phyloP scores from a whole-genome alignment of 2,329 filamentous ascomycete genomes.

The Ascomycota sp. region DNA sequence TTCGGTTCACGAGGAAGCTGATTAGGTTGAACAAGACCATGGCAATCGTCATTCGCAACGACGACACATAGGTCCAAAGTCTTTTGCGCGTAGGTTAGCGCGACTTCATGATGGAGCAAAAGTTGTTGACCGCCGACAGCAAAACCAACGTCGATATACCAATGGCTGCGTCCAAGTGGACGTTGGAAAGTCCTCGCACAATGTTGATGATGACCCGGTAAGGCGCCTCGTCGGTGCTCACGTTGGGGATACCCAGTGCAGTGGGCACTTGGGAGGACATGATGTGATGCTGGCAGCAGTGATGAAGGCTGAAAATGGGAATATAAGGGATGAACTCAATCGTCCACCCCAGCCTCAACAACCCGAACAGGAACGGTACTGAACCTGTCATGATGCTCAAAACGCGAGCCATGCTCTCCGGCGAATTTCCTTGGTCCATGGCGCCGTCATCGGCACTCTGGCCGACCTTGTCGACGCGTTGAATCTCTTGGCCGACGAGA shows the following conservation, averaged over 20 bases:
- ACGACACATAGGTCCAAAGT: conserved; percentile 53
- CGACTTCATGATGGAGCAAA: conserved; percentile 38
- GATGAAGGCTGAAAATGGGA: conserved; percentile 28
- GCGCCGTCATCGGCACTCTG: too few species aligned
- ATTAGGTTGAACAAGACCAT: conserved; percentile 59
- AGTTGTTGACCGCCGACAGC: conserved; percentile 42
- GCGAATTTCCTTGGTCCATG: too few species aligned
- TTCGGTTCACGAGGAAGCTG: conserved; percentile 44
- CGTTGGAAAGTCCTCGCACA: conserved; percentile 14
- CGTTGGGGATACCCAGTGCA: conserved; percentile 19
- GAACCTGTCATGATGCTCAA: conserved; percentile 23
- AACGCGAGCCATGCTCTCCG: conserved; percentile 21
- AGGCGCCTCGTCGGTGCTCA: conserved; percentile 23
- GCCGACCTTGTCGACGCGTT: conserved; percentile 15
- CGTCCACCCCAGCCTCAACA: conserved; percentile 26
- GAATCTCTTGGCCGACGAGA: conserved; percentile 25
- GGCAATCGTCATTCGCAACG: conserved; percentile 53
- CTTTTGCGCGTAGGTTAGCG: conserved; percentile 39
- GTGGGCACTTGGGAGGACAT: conserved; percentile 24
- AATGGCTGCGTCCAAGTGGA: conserved; percentile 48
- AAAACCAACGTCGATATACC: conserved; percentile 46
- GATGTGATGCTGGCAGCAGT: conserved; percentile 30
- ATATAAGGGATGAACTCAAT: conserved; percentile 30
- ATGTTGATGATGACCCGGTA: conserved; percentile 22
- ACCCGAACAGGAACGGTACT: conserved; percentile 22